phyloP scores from a whole-genome alignment of 1,284 basidiomycete genomes.

The Rhodotorula sp. region DNA sequence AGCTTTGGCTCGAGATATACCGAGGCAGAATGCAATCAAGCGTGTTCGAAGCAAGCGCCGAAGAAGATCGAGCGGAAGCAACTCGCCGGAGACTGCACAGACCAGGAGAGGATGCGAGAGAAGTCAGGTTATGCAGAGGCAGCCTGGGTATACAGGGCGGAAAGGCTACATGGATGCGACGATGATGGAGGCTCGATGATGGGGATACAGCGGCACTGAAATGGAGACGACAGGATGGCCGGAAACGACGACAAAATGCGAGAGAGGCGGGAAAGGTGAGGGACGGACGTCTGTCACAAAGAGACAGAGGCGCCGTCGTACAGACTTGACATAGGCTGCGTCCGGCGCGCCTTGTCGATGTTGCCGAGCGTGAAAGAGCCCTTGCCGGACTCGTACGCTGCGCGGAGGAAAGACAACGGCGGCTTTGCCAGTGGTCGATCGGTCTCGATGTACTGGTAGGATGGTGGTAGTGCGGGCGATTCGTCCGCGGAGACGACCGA shows the following conservation, averaged over 20 bases:
- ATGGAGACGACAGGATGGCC: neutral
- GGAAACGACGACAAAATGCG: neutral
- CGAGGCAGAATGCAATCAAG: too few relatives aligned
- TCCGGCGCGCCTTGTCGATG: neutral
- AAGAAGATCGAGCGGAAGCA: too few relatives aligned
- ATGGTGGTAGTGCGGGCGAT: conserved; percentile 3
- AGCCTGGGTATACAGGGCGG: neutral
- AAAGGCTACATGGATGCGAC: neutral
- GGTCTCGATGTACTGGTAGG: conserved; percentile 4
- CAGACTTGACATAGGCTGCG: neutral
- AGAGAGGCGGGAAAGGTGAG: neutral
- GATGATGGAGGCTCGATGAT: too few relatives aligned
- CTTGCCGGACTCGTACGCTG: conserved; percentile 20
- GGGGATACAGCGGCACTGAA: neutral
- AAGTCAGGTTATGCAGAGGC: neutral
- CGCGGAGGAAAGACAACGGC: conserved; percentile 24
- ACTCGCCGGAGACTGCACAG: too few relatives aligned
- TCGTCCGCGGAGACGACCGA: neutral
- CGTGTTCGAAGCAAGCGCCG: too few relatives aligned
- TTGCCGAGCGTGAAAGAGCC: conserved; percentile 14
- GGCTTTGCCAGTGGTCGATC: conserved; percentile 5
- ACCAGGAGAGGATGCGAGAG: too few relatives aligned
- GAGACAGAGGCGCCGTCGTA: neutral
- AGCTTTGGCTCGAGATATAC: too few relatives aligned
- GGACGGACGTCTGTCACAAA: neutral